Conservation (phyloP, 2,329 filamentous ascomycete genomes). For the Ophiosphaerella narmari region DNA sequence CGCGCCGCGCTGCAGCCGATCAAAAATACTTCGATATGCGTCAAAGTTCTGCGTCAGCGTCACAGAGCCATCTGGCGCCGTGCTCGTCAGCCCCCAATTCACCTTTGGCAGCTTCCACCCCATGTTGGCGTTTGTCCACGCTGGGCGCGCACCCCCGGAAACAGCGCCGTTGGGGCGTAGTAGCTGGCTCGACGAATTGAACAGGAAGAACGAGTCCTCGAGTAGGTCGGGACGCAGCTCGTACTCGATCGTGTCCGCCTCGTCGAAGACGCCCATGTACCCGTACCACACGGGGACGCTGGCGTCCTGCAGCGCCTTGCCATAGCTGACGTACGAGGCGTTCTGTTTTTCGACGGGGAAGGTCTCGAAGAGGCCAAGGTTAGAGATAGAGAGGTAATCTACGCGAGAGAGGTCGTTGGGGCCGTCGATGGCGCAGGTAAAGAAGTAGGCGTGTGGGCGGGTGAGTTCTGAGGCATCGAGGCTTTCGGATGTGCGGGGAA, state of each 20-base stretch:
- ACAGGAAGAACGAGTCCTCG: conserved; percentile 7
- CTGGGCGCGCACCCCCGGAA: conserved; percentile 3
- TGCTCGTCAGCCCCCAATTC: conserved; percentile 8
- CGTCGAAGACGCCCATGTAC: conserved; percentile 4
- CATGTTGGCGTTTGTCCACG: conserved; percentile 7
- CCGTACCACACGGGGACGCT: conserved; percentile 4
- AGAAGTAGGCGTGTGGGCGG: conserved; percentile 2
- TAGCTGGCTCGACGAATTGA: conserved; percentile 2
- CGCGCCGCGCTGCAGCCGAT: conserved; percentile 2
- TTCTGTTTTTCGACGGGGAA: conserved; percentile 2
- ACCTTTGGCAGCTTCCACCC: background rate
- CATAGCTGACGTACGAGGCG: background rate
- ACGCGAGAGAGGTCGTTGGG: conserved; percentile 2
- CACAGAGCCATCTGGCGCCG: conserved; percentile 2
- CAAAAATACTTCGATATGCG: conserved; percentile 6
- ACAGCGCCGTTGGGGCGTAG: background rate
- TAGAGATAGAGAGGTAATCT: conserved; percentile 9
- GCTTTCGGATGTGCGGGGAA: background rate
- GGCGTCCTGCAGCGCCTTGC: background rate
- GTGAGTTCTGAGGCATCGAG: background rate
- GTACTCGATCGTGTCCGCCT: conserved; percentile 3
- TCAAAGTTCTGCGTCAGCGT: conserved; percentile 12
- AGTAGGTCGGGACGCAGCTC: conserved; percentile 6
- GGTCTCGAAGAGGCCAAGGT: background rate
- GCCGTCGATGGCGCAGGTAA: conserved; percentile 7